Evolutionary conservation across 2,329 filamentous ascomycete genomes (phyloP).

Genomic region (Colletotrichum lini): DNA sequence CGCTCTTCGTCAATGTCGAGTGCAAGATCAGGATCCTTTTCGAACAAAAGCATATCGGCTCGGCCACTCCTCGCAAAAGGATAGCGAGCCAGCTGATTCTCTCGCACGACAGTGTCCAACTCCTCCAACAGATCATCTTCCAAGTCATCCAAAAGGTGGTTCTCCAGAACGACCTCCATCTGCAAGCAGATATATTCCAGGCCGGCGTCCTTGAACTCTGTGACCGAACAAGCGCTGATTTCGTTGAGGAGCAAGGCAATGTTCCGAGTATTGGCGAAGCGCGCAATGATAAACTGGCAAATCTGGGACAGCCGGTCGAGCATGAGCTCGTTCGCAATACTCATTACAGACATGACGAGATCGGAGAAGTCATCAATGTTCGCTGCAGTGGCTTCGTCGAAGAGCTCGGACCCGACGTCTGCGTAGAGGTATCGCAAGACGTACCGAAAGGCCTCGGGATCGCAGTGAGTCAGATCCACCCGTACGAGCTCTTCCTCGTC

Average conservation of each 20-base stretch:
- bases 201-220: conserved; percentile 88
- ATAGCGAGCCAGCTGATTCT: conserved; percentile 84
- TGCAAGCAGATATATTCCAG: conserved; percentile 94
- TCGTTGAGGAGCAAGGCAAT: conserved; percentile 88
- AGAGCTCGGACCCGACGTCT: conserved; percentile 84
- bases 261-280: conserved; percentile 88
- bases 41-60: conserved; percentile 75
- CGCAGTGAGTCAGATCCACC: conserved; percentile 88
- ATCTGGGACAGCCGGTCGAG: conserved; percentile 90
- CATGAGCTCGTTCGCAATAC: conserved; percentile 94
- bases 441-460: conserved; percentile 79
- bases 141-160: conserved; percentile 86
- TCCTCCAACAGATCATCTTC: conserved; percentile 87
- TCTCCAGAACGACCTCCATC: conserved; percentile 92
- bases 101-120: conserved; percentile 83
- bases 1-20: conserved; percentile 78
- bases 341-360: conserved; percentile 91
- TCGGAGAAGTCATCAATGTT: conserved; percentile 89
- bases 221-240: conserved; percentile 86
- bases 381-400: conserved; percentile 79
- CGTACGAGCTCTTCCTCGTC: conserved; percentile 63
- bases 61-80: conserved; percentile 84
- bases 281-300: conserved; percentile 87
- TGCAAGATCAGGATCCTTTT: conserved; percentile 74
- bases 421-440: conserved; percentile 88